These are phyloP conservation scores for Syzygium jambos DNA, from an alignment of 345 rosid genomes.

Conservation along the genomic window DNA sequence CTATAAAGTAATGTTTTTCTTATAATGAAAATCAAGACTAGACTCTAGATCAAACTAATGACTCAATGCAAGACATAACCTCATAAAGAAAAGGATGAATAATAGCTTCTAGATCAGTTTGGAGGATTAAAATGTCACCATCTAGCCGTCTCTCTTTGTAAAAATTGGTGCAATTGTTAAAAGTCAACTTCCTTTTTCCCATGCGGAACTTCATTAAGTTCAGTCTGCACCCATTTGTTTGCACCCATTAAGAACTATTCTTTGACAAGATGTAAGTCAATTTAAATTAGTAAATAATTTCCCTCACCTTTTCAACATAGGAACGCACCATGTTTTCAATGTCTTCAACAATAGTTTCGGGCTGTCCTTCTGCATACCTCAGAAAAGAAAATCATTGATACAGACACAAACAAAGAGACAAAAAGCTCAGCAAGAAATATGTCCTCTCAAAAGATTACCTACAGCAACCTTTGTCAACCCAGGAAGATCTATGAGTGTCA, in stretches of 20 bases:
- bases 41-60: background rate
- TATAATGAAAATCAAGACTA: background rate
- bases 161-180: background rate
- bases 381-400: slow-evolving; percentile 1
- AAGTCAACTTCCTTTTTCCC: background rate
- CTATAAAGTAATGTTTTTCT: background rate
- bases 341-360: slow-evolving; percentile 80
- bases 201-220: background rate
- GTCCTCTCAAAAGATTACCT: slow-evolving; percentile 40
- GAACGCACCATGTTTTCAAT: slow-evolving; percentile 99
- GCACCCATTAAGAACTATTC: background rate
- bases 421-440: background rate
- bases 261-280: background rate
- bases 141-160: background rate
- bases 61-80: background rate
- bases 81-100: background rate
- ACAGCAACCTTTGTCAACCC: slow-evolving; percentile 99
- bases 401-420: background rate
- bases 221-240: background rate
- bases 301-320: slow-evolving; percentile 91
- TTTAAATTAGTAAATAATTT: background rate
- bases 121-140: background rate
- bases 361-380: slow-evolving; percentile 74
- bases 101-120: background rate
- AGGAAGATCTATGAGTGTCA: slow-evolving; percentile 98